Percentiles rank a stretch among this genome's conserved stretches.
Conservation (phyloP, 2,329 filamentous ascomycete species). For the Hirsutella rhossiliensis region DNA sequence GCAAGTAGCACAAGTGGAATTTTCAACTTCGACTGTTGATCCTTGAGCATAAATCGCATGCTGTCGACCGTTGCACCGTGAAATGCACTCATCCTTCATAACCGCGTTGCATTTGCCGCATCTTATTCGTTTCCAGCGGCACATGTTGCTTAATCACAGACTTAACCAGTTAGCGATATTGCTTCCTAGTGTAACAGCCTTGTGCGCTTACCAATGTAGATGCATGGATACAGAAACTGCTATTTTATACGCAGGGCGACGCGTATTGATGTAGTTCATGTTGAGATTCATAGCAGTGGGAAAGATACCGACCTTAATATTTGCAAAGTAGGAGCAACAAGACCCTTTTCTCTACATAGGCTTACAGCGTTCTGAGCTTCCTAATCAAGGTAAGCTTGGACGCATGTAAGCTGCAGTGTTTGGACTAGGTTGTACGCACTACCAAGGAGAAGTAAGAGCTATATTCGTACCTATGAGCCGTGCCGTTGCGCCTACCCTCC, state of each 20-base stretch:
- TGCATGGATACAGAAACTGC: not conserved
- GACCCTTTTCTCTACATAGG: not conserved
- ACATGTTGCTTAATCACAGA: not conserved
- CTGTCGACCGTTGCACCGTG: not conserved
- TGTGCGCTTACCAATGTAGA: not conserved
- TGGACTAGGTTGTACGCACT: not conserved
- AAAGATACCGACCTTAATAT: not conserved
- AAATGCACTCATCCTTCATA: not conserved
- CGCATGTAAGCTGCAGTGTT: not conserved
- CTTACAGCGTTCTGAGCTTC: not conserved
- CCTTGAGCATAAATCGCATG: not conserved
- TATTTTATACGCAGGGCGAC: not conserved
- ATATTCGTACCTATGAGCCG: not conserved
- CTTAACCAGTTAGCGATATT: too few relatives aligned
- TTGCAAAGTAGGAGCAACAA: not conserved
- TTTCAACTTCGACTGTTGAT: not conserved
- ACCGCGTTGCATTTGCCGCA: not conserved
- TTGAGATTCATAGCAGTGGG: not conserved
- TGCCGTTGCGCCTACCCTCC: not conserved
- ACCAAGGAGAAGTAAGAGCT: not conserved
- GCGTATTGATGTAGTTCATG: not conserved
- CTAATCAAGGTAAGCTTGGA: not conserved
- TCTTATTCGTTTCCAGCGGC: not conserved
- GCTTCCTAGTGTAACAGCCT: too few relatives aligned
- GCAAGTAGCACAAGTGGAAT: not conserved